These are phyloP conservation scores for Chloranthus sessilifolius DNA, from an alignment of 164 flowering plant species.

Conservation along the genomic window DNA sequence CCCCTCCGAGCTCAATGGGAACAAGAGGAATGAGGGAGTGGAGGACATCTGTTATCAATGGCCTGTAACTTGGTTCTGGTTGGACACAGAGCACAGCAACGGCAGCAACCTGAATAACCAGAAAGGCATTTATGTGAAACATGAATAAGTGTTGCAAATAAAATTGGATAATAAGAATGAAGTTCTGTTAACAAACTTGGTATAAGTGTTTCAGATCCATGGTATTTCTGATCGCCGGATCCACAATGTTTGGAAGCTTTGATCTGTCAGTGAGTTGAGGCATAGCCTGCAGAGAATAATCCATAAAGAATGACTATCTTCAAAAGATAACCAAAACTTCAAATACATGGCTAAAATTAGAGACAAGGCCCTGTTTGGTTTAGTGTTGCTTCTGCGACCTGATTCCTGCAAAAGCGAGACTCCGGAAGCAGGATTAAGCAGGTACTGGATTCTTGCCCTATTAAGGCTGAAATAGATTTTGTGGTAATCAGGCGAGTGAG, in stretches of 20 bases:
- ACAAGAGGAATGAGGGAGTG: constrained; percentile 81
- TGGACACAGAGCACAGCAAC: constrained; percentile 84
- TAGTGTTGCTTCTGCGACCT: no score
- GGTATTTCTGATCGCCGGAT: constrained; percentile 70
- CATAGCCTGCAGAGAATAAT: constrained; percentile 64
- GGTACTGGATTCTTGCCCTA: no score
- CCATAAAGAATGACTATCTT: not conserved
- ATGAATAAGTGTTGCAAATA: not conserved
- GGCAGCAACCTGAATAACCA: constrained; percentile 64
- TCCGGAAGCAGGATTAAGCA: no score
- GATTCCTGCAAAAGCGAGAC: no score
- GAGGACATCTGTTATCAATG: constrained; percentile 72
- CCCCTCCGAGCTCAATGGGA: constrained; percentile 71
- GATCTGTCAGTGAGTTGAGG: constrained; percentile 96
- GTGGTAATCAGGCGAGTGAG: no score
- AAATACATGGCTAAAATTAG: not conserved
- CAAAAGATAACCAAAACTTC: not conserved
- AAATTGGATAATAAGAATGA: not conserved
- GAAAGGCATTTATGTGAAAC: not conserved
- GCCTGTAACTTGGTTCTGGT: constrained; percentile 82
- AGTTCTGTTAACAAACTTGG: constrained; percentile 48
- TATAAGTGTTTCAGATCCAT: constrained; percentile 92
- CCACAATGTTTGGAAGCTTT: constrained; percentile 85
- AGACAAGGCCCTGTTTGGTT: not conserved
- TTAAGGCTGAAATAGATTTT: no score